Evolutionary conservation across 1,284 basidiomycete species (phyloP).

Genomic region (Blastosporella zonata): DNA sequence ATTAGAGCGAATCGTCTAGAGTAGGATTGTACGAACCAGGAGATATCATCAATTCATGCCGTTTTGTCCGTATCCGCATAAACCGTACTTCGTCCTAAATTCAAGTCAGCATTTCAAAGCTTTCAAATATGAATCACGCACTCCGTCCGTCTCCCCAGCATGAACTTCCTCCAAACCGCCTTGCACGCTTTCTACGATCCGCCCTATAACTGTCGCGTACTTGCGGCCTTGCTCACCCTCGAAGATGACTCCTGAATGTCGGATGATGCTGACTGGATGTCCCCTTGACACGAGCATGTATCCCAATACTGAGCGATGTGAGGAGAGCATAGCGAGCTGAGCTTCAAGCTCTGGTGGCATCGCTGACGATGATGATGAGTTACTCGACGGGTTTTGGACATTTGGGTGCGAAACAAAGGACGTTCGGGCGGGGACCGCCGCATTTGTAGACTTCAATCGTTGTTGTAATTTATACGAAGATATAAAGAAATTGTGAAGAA

Average conservation of each 20-base stretch:
- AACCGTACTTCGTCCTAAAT: constrained; percentile 82
- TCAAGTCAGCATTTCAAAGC: constrained; percentile 19
- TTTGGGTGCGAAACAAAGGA: constrained; percentile 28
- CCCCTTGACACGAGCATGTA: constrained; percentile 79
- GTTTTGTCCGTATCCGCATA: constrained; percentile 86
- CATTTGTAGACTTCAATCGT: not conserved
- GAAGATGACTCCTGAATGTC: constrained; percentile 82
- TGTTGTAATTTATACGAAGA: not conserved
- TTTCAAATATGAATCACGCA: constrained; percentile 31
- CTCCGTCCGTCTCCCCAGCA: constrained; percentile 50
- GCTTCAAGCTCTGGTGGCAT: constrained; percentile 72
- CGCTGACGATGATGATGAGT: constrained; percentile 11
- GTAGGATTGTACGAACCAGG: constrained; percentile 55
- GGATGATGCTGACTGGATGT: constrained; percentile 69
- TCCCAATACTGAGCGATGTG: constrained; percentile 83
- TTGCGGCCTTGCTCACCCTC: constrained; percentile 82
- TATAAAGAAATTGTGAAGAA: not conserved
- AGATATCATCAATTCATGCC: constrained; percentile 93
- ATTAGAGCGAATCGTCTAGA: not conserved
- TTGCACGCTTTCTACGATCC: constrained; percentile 77
- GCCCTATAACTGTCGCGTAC: constrained; percentile 76
- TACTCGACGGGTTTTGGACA: constrained; percentile 17
- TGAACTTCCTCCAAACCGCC: constrained; percentile 71
- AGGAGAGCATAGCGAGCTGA: constrained; percentile 71
- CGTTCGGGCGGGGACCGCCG: constrained; percentile 19